These are phyloP conservation scores for Neonectria magnoliae DNA, from an alignment of 2,329 filamentous ascomycete species.

Conservation along the genomic window DNA sequence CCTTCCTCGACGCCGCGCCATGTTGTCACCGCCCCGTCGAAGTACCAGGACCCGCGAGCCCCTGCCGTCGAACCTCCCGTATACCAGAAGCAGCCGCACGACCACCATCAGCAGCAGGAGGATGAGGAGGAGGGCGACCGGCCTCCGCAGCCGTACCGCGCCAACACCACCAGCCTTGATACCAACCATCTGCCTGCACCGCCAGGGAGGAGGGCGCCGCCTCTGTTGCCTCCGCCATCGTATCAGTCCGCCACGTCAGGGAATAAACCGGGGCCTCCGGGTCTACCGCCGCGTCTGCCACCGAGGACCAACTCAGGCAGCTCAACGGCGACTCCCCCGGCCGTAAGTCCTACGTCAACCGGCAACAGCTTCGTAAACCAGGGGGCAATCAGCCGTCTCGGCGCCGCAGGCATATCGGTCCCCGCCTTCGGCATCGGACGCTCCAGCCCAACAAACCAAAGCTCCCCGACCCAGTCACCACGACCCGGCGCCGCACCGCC, in stretches of 20 bases:
- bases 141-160: slow-evolving; percentile 72
- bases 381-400: slow-evolving; percentile 72
- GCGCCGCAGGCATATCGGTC: slow-evolving; percentile 80
- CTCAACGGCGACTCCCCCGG: slow-evolving; percentile 37
- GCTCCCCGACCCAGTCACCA: slow-evolving; percentile 41
- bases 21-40: slow-evolving; percentile 46
- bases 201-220: slow-evolving; percentile 61
- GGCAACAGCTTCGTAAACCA: slow-evolving; percentile 55
- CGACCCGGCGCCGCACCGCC: slow-evolving; percentile 35
- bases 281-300: slow-evolving; percentile 75
- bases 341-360: slow-evolving; percentile 36
- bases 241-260: slow-evolving; percentile 44
- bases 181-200: slow-evolving; percentile 77
- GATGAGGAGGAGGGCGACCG: slow-evolving; percentile 47
- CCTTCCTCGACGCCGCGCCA: slow-evolving; percentile 38
- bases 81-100: slow-evolving; percentile 20
- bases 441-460: slow-evolving; percentile 43
- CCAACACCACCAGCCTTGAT: slow-evolving; percentile 75
- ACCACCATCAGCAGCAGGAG: slow-evolving; percentile 21
- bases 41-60: slow-evolving; percentile 46
- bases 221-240: slow-evolving; percentile 44
- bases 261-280: slow-evolving; percentile 55
- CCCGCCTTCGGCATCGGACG: slow-evolving; percentile 78
- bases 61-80: slow-evolving; percentile 27
- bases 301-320: slow-evolving; percentile 55